Evolutionary conservation across 148 eudicot genomes (phyloP).

Genomic region (Camellia japonica): DNA sequence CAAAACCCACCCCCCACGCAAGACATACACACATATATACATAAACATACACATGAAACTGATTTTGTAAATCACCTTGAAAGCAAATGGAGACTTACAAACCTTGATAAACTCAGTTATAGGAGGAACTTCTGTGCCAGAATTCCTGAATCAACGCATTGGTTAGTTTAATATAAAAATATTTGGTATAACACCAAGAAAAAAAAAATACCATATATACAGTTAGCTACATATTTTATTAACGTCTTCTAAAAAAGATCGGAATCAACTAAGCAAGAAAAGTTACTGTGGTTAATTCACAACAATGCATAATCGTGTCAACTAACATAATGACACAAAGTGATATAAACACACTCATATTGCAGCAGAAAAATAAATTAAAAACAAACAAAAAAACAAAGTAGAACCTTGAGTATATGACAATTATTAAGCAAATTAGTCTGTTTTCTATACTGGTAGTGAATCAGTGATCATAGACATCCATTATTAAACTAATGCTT

Average conservation of each 20-base stretch:
- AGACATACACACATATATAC: not conserved
- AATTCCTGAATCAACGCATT: slow-evolving; percentile 33
- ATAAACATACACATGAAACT: not conserved
- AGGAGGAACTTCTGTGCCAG: slow-evolving; percentile 44
- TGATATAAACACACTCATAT: not conserved
- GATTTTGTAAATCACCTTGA: not conserved
- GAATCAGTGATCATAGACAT: not conserved
- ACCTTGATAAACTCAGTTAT: slow-evolving; percentile 68
- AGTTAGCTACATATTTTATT: too few relatives aligned
- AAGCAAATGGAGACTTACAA: slow-evolving; percentile 5
- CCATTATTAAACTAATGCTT: not conserved
- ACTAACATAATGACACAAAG: not conserved
- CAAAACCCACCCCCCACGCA: not conserved
- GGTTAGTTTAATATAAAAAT: too few relatives aligned
- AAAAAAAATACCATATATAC: too few relatives aligned
- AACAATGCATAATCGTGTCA: not conserved
- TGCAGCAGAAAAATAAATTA: not conserved
- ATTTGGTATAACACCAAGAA: too few relatives aligned
- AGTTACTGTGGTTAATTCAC: not conserved
- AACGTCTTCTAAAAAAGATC: too few relatives aligned
- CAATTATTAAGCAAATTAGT: not conserved
- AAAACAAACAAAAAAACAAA: not conserved
- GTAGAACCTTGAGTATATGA: not conserved
- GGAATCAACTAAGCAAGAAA: too few relatives aligned
- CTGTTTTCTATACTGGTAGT: not conserved